Evolutionary conservation across 2,329 filamentous ascomycete genomes (phyloP).

Genomic region (Aspergillus neoniger): DNA sequence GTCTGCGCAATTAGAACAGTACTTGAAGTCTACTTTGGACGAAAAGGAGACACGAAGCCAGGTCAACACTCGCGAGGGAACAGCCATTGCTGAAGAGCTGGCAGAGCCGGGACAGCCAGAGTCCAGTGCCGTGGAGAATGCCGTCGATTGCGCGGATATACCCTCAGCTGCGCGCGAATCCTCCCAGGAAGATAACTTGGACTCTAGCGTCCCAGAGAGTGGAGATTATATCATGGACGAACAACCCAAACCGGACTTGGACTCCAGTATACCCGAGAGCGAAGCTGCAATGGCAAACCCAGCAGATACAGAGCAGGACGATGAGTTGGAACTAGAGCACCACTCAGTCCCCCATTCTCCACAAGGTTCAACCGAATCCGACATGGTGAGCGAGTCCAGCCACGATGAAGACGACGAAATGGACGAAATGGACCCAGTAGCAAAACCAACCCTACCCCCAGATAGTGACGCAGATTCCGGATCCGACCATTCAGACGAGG

Average conservation of each 20-base stretch:
- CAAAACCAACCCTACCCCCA: neutral
- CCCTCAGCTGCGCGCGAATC: neutral
- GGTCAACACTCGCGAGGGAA: neutral
- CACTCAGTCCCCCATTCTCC: neutral
- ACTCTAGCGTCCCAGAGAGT: neutral
- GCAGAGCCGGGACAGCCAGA: neutral
- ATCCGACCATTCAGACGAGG: no score
- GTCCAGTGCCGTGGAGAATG: no score
- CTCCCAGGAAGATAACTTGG: neutral
- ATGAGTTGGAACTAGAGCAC: neutral
- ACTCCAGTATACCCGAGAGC: neutral
- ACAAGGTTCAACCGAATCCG: neutral
- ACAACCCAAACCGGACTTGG: neutral
- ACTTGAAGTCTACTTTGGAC: neutral
- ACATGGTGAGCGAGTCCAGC: conserved; percentile 8
- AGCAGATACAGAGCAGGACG: neutral
- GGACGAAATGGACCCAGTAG: neutral
- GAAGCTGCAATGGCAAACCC: neutral
- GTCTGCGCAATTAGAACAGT: neutral
- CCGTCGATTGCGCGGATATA: neutral
- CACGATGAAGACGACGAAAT: neutral
- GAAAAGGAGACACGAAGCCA: neutral
- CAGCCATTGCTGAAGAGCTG: neutral
- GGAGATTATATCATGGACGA: neutral
- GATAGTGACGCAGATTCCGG: neutral